Evolutionary conservation across 2,329 filamentous ascomycete species (phyloP), one percentile per base, ranked within the genome.

Genomic region (Fusarium algeriense): DNA sequence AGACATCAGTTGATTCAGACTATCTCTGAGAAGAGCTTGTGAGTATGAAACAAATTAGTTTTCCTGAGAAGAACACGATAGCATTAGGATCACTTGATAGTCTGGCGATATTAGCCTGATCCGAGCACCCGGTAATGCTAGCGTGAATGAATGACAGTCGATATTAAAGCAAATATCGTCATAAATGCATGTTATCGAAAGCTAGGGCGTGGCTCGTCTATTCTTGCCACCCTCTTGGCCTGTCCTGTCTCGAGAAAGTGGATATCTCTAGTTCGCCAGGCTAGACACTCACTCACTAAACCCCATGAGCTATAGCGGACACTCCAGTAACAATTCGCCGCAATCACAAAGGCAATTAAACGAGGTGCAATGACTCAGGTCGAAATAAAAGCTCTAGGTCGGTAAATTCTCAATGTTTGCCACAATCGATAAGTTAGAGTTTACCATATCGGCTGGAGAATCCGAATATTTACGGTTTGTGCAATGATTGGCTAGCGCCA

Each of bases 151-250:
- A 45, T 26, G 19, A 53, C 32, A 23, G 12, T 28, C 11, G 12
- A 43, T 38, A 38, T 9, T 8, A 8, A 49, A 32, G 14, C 32
- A 35, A 26, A n/a, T 6, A 61, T 37, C 26, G n/a, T 40, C 26
- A 19, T 23, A 17, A 46, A 46, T 30, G 20, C 58, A 26, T 20
- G 17, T 19, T 26, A 43, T 57, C 19, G n/a, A 34, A 28, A 61
- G 7, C 43, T 43, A 43, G 32, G 28, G 49, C 8, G 32, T 46
- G 46, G 11, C 43, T 55, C 64, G 63, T 67, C 34, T 67, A 62
- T 43, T 44, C 48, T 62, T 67, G 63, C 64, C 45, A 17, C 20
- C 28, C 20, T 66, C 23, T 26, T 6, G 32, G 35, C 34, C 32
- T 50, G 32, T 23, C 26, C 48, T 52, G 17, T 28, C 17, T 41